A percentile compares a stretch with the other conserved stretches of the same genome.
Conservation (phyloP, 108 stramenopile genomes). For the Skeletonema costatum region DNA sequence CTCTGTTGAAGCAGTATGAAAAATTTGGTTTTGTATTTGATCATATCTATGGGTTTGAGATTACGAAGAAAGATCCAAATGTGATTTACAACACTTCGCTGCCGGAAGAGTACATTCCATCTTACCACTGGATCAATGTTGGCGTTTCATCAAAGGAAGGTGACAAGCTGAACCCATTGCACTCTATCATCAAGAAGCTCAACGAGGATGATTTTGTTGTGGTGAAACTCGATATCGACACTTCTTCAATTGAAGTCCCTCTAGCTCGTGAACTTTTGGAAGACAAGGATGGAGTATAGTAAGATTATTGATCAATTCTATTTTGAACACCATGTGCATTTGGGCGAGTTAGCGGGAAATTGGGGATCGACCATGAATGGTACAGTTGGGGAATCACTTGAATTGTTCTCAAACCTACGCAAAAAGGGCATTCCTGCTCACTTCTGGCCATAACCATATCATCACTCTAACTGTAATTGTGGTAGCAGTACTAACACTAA, state of each 20-base stretch:
- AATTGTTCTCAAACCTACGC: constrained; percentile 51
- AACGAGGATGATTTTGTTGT: constrained; percentile 33
- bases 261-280: constrained; percentile 34
- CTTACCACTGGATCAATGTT: constrained; percentile 73
- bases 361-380: constrained; percentile 50
- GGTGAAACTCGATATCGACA: constrained; percentile 70
- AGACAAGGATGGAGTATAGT: neutral
- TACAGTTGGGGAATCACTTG: constrained; percentile 46
- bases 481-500: too few species aligned
- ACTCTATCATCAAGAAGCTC: constrained; percentile 40
- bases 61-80: constrained; percentile 33
- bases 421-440: constrained; percentile 59
- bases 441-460: constrained; percentile 64
- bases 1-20: constrained; percentile 39
- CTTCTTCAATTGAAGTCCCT: constrained; percentile 29
- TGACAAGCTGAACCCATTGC: constrained; percentile 55
- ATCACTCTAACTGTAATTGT: too few species aligned
- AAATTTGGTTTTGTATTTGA: constrained; percentile 73
- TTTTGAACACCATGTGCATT: constrained; percentile 72
- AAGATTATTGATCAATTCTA: constrained; percentile 76
- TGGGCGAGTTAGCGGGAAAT: constrained; percentile 29
- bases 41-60: constrained; percentile 70
- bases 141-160: constrained; percentile 32
- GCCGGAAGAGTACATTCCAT: constrained; percentile 22
- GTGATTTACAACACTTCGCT: constrained; percentile 35